Base-by-base conservation (phyloP, 805 yeast species). In the Pichia cabralensis region DNA sequence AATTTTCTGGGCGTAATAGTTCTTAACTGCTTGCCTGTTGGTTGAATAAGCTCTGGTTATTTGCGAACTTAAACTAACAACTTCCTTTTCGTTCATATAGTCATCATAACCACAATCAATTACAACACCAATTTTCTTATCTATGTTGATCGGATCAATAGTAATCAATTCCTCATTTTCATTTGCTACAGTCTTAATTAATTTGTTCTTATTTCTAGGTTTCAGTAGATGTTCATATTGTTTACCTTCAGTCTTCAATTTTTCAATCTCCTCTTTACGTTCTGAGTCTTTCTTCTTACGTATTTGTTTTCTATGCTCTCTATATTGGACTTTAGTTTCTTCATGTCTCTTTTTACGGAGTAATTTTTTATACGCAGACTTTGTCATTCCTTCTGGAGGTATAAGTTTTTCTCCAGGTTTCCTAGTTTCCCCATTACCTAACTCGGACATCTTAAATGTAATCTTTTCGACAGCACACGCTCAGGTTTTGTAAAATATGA, bases 71-170 rank as follows among this genome's bases (percentile, higher is more conserved):
- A 89, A 57, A 15, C 95, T 82, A 2, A 71, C 70, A 29, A 72
- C 63, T 41, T 72, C 78, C 44, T 77, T 78, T 14, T 76, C 82
- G 24, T 69, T 72, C 98, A 92, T 92, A 48, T 81, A 51, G 29
- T 82, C 92, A 50, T 92, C 97, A 55, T 89, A 89, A 12, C 71
- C 81, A 58, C 98, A 89, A 57, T 89, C 98, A 43, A 88, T 51
- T n/a, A 88, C 61, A 19, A 88, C 64, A 6, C 54, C 60, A 7
- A 37, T 37, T n/a, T 37, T 32, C 14, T 26, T 33, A 10, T 2
- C 8, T 12, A 22, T 16, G 18, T 37, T 34, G 11, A 37, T 37
- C 13, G 40, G 40, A 19, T 35, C 28, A 22, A 75, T 66, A 2
- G 75, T 63, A 10, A 57, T 57, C 2, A 42, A 46, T 49, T 78